Percentiles rank a stretch among this genome's conserved stretches.
phyloP scores from a whole-genome alignment of 371 early-diverging fungal genomes.

The Apophysomyces elegans region DNA sequence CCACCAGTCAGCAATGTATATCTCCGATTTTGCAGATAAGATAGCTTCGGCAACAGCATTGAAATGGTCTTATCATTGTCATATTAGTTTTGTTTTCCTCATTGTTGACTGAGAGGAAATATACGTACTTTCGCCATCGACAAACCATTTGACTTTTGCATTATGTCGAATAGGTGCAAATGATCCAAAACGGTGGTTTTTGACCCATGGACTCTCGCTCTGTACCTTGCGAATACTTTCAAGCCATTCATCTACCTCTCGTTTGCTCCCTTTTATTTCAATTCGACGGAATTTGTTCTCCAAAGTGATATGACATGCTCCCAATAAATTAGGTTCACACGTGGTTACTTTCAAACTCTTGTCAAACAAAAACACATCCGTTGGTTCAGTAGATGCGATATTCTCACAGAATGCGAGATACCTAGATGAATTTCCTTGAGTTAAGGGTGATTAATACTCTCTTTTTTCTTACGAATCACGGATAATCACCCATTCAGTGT shows the following conservation, averaged over 20 bases:
- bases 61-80: constrained; percentile 70
- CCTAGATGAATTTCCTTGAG: constrained; percentile 15
- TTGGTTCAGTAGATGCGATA: constrained; percentile 57
- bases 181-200: constrained; percentile 71
- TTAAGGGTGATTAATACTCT: not conserved
- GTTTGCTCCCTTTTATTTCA: constrained; percentile 69
- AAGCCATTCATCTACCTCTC: constrained; percentile 70
- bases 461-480: constrained; percentile 68
- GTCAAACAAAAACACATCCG: constrained; percentile 77
- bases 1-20: constrained; percentile 96
- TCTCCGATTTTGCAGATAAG: constrained; percentile 73
- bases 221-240: constrained; percentile 62
- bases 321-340: constrained; percentile 25
- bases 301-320: constrained; percentile 43
- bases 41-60: constrained; percentile 82
- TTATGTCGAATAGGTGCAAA: constrained; percentile 81
- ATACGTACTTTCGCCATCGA: constrained; percentile 73
- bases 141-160: constrained; percentile 77
- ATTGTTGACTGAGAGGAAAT: constrained; percentile 4
- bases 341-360: constrained; percentile 56
- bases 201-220: constrained; percentile 72
- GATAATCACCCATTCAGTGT: constrained; percentile 73
- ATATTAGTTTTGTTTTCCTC: not conserved
- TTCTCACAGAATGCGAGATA: constrained; percentile 64
- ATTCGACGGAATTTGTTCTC: constrained; percentile 65